These are phyloP conservation scores for Handroanthus guayacan DNA, from an alignment of 257 asterid species.

Conservation along the genomic window DNA sequence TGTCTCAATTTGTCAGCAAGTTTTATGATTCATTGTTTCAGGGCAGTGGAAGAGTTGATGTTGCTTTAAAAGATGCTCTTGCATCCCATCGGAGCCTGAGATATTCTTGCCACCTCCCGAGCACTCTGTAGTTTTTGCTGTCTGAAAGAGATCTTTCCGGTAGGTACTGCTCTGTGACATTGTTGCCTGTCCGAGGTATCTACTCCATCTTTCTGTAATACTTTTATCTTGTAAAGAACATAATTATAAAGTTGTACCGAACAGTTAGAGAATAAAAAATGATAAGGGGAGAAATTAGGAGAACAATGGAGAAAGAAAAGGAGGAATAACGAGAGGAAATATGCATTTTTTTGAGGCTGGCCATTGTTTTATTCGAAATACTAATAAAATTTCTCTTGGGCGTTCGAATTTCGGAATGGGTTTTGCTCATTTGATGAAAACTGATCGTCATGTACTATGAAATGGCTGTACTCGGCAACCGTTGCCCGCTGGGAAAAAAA, in stretches of 20 bases:
- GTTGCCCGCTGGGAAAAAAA: too few relatives aligned
- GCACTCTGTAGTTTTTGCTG: slow-evolving; percentile 35
- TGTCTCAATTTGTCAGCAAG: slow-evolving; percentile 76
- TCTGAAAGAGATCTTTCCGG: not conserved
- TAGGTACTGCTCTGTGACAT: slow-evolving; percentile 32
- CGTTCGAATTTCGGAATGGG: not conserved
- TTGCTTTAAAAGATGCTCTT: slow-evolving; percentile 67
- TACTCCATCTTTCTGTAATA: slow-evolving; percentile 34
- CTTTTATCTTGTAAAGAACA: slow-evolving; percentile 29
- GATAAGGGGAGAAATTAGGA: slow-evolving; percentile 3
- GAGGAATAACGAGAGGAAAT: not conserved
- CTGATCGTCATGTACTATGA: not conserved
- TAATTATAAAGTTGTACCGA: not conserved
- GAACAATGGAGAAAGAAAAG: not conserved
- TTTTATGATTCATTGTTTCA: slow-evolving; percentile 76
- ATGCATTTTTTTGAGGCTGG: slow-evolving; percentile 28
- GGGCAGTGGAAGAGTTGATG: slow-evolving; percentile 71
- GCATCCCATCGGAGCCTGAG: slow-evolving; percentile 71
- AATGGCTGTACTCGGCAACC: not conserved
- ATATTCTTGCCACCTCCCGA: slow-evolving; percentile 71
- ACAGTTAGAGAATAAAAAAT: not conserved
- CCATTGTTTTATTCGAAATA: not conserved
- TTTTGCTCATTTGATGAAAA: not conserved
- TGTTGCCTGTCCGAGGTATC: slow-evolving; percentile 41
- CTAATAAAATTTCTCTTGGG: not conserved